Evolutionary conservation across 768 basidiomycete species (phyloP), one percentile per base, ranked within the genome.

Genomic region (Russula foetens): DNA sequence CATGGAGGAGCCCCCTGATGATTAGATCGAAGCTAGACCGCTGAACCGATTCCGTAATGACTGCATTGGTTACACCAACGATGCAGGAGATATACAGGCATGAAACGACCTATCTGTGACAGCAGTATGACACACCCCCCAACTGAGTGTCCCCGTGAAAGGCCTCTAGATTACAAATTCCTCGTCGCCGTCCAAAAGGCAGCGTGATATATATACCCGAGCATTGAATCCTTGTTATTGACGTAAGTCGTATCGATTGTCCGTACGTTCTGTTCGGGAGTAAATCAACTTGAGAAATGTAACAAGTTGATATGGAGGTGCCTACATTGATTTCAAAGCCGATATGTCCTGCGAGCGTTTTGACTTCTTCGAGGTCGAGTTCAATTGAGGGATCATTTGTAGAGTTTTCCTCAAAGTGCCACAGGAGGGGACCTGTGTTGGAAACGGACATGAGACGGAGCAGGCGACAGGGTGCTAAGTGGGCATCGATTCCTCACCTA

Each of bases 371-470:
- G n/a, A 98, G 74, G 67, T 86, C 87, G 19, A 98, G 78, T 72
- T 98, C 95, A 38, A 98, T 79, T 1, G 90, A 92, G 0, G 84
- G 79, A 64, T 96, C 92, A 63, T 84, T 83, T 44, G 84, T 82
- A 56, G 71, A 78, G 69, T 91, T 93, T 72, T 96, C 95, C 69
- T 98, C 95, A 72, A 86, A 98, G 70, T 98, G 96, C 95, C 96
- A 98, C n/a, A 98, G 74, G 1, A 96, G 74, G 0, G 96, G 96
- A 3, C 95, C 94, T 61, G 43, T 4, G n/a, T n/a, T n/a, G 11
- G n/a, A 8, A 8, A 2, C 4, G 8, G 7, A 39, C 4, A 26
- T 52, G 26, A 24, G 46, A 11, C 9, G 14, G 45, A 8, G 19
- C 31, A 38, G 7, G 26, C 23, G 50, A 19, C 11, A 44, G n/a